Evolutionary conservation across 345 rosid species (phyloP).

Genomic region (Trapa incisa): DNA sequence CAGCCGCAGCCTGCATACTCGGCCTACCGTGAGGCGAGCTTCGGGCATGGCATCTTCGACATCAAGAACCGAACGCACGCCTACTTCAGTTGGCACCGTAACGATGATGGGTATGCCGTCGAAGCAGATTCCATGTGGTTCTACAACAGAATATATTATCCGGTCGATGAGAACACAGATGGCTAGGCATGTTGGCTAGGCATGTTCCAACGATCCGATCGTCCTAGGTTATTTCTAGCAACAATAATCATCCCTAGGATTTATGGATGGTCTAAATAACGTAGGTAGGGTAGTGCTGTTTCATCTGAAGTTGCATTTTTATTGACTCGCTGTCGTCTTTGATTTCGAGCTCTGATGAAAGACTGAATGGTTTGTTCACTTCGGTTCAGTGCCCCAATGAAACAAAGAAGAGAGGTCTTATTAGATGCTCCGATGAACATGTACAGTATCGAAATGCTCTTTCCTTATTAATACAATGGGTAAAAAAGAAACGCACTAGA

Average conservation of each 20-base stretch:
- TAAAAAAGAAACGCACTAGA: not conserved
- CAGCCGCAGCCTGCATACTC: slow-evolving; percentile 86
- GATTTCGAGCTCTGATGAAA: too few relatives aligned
- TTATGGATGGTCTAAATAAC: not conserved
- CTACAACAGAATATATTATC: slow-evolving; percentile 56
- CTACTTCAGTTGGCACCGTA: slow-evolving; percentile 66
- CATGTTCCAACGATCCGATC: not conserved
- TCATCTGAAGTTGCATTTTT: not conserved
- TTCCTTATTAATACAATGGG: too few relatives aligned
- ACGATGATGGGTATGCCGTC: slow-evolving; percentile 63
- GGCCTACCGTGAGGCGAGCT: slow-evolving; percentile 79
- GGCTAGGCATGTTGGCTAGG: not conserved
- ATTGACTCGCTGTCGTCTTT: too few relatives aligned
- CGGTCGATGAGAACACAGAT: slow-evolving; percentile 25
- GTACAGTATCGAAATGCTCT: not conserved
- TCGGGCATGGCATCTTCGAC: slow-evolving; percentile 70
- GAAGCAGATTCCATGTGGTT: slow-evolving; percentile 86
- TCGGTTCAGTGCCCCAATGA: too few relatives aligned
- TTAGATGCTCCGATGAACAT: not conserved
- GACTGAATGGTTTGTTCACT: too few relatives aligned
- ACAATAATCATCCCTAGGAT: not conserved
- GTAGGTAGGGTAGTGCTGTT: not conserved
- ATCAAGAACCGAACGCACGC: slow-evolving; percentile 86
- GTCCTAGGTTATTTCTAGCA: not conserved
- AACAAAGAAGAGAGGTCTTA: too few relatives aligned